These are phyloP conservation scores for Phyllosticta paracitricarpa DNA, from an alignment of 2,329 filamentous ascomycete genomes.

Conservation along the genomic window DNA sequence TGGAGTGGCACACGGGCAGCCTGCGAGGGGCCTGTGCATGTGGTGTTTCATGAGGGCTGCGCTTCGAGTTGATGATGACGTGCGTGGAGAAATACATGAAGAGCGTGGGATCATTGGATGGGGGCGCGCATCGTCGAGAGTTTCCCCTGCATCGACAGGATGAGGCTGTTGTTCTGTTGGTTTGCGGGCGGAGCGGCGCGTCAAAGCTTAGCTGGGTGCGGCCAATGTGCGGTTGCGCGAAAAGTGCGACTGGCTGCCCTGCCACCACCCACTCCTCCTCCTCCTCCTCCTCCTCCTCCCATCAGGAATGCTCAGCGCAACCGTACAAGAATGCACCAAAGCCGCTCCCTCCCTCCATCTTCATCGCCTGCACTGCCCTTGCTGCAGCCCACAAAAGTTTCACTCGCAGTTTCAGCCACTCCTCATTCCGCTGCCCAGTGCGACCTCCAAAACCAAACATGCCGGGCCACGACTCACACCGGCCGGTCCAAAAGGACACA, in stretches of 20 bases:
- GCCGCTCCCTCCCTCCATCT: background rate
- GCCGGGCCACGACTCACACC: slow-evolving; percentile 6
- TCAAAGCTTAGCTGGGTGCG: background rate
- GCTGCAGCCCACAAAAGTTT: background rate
- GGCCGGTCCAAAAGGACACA: slow-evolving; percentile 28
- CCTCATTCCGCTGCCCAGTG: background rate
- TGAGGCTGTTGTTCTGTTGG: background rate
- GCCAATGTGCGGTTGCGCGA: background rate
- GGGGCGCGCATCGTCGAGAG: too few relatives aligned
- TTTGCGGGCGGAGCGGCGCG: background rate
- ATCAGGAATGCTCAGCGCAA: background rate
- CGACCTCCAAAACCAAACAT: background rate
- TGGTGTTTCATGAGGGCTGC: background rate
- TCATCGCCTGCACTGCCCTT: background rate
- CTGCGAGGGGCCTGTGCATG: background rate
- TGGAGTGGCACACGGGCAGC: background rate
- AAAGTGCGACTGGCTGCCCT: background rate
- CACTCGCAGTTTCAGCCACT: background rate
- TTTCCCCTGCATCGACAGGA: too few relatives aligned
- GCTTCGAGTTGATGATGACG: background rate
- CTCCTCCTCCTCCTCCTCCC: background rate
- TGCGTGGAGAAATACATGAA: background rate
- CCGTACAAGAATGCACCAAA: background rate
- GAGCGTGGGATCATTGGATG: background rate
- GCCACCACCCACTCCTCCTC: background rate